Conservation (phyloP, 202 grass and related monocot species). For the Setaria viridis region DNA sequence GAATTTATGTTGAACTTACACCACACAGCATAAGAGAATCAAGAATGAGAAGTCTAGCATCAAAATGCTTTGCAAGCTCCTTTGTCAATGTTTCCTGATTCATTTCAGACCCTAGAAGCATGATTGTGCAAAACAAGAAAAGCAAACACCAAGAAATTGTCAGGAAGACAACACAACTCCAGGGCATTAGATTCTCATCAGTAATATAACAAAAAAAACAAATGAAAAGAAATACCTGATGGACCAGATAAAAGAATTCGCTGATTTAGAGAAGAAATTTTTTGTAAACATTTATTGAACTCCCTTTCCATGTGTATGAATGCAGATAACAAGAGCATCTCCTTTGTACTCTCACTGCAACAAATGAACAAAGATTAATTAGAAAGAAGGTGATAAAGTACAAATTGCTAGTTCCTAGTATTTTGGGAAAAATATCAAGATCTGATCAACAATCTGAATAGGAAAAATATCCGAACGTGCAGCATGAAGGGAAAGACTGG, state of each 20-base stretch:
- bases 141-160: too few species aligned
- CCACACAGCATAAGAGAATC: conserved; percentile 62
- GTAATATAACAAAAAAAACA: not conserved
- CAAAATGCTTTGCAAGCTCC: conserved; percentile 60
- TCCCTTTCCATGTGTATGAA: conserved; percentile 56
- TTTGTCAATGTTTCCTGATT: conserved; percentile 82
- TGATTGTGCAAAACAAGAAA: not conserved
- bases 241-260: conserved; percentile 77
- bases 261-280: conserved; percentile 61
- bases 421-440: too few species aligned
- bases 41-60: conserved; percentile 64
- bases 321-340: conserved; percentile 56
- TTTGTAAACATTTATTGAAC: conserved; percentile 30
- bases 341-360: conserved; percentile 69
- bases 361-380: not conserved
- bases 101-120: conserved; percentile 67
- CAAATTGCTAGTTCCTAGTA: too few species aligned
- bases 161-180: conserved; percentile 9
- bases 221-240: conserved; percentile 38
- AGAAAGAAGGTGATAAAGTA: too few species aligned
- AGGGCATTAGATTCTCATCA: not conserved
- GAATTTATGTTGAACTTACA: too few species aligned
- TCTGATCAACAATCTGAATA: too few species aligned
- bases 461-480: too few species aligned
- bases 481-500: too few species aligned